A percentile compares a stretch with the other conserved stretches of the same genome.
Conservation (phyloP, 805 yeast species). For the Hanseniaspora pseudoguilliermondii region DNA sequence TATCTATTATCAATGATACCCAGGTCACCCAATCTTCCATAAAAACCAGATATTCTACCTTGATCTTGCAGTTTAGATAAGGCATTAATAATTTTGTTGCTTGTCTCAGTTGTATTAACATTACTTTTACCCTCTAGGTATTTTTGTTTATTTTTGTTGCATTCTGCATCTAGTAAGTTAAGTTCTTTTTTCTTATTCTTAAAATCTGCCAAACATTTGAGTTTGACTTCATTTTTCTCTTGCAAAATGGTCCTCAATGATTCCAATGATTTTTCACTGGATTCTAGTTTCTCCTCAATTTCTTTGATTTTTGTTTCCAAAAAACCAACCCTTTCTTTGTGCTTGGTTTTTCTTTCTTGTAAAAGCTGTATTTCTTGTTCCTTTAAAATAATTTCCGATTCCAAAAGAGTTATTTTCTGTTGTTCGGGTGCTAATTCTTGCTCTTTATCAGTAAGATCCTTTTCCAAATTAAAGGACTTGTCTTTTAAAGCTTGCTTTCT, state of each 20-base stretch:
- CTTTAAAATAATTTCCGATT: conserved; percentile 51
- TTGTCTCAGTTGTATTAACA: conserved; percentile 46
- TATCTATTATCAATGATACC: conserved; percentile 82
- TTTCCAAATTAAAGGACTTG: conserved; percentile 58
- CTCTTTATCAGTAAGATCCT: conserved; percentile 51
- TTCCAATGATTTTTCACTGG: conserved; percentile 33
- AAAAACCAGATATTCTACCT: conserved; percentile 73
- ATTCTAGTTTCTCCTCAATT: conserved; percentile 34
- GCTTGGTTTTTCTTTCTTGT: conserved; percentile 31
- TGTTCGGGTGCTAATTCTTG: conserved; percentile 73
- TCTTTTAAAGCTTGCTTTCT: conserved; percentile 56
- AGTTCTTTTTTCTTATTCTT: conserved; percentile 42
- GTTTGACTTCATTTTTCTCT: conserved; percentile 37
- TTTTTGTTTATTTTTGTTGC: conserved; percentile 48
- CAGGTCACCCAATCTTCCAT: conserved; percentile 83
- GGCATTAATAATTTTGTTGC: conserved; percentile 59
- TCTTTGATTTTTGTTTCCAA: conserved; percentile 29
- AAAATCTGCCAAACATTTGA: conserved; percentile 50
- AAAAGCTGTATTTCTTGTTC: conserved; percentile 53
- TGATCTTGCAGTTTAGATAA: conserved; percentile 57
- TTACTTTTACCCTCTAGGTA: conserved; percentile 55
- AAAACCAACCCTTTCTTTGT: conserved; percentile 33
- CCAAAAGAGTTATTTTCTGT: conserved; percentile 48
- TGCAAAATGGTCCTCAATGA: conserved; percentile 37
- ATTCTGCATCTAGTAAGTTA: conserved; percentile 39